Base-by-base conservation (phyloP, 148 eudicot genomes). In the Silene uniflora region DNA sequence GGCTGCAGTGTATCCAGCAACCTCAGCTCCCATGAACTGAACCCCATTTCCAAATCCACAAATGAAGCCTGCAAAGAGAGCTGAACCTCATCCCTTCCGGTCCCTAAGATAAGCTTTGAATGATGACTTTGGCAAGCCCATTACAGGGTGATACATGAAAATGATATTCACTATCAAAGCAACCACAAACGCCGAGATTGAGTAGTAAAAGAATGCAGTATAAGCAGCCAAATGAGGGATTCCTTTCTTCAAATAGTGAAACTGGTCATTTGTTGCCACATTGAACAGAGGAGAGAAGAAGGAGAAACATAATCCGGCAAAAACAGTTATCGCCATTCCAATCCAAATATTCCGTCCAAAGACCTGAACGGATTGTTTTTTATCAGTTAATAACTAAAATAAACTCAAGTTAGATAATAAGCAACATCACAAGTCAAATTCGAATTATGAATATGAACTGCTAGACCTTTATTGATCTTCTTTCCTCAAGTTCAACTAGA, bases 1-100 rank as follows among this genome's bases (percentile, higher is more conserved):
- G 54, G 92, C 96, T 29, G 96, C 96, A 46, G 92, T 92, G 75
- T 87, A 91, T 6, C 96, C 96, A n/a, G 96, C 96, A 79, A 92
- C 96, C 78, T 91, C 91, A 64, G 93, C 96, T 16, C 93, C 93
- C 93, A 91, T 85, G 78, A 91, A 91, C 67, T 91, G 91, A 49
- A 91, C 86, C 27, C 97, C 93, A 14, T 91, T 91, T 13, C 97
- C 97, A 9, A 91, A 83, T 5, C 91, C 93, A 63, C 87, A 87
- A 17, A 87, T 59, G 16, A 91, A 10, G 12, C 96, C 96, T 32
- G 96, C 90, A 76, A 91, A 73, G 52, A 82, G 29, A 13, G 92
- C 96, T 89, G 84, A 86, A 0, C 83, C 80, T 85, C 96, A 82
- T 21, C 96, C 97, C n/a, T 91, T 71, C 87, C 91, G 89, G 76